Evolutionary conservation across 1,284 basidiomycete species (phyloP).

Genomic region (Anthracocystis panici-leucophaei): DNA sequence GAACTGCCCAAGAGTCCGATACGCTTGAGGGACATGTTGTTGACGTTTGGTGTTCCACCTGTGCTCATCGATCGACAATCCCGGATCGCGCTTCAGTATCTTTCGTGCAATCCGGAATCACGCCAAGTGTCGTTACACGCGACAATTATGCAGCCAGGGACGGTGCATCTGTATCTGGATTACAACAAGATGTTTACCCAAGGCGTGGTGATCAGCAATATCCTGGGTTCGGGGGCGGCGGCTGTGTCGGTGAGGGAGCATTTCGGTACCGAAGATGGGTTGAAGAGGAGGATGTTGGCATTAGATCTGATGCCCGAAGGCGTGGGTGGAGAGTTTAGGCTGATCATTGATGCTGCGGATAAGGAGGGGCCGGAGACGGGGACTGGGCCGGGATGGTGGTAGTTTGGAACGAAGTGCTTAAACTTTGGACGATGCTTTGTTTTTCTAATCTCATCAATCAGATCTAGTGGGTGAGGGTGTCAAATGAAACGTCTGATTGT

Average conservation of each 20-base stretch:
- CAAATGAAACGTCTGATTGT: slow-evolving; percentile 4
- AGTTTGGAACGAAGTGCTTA: neutral
- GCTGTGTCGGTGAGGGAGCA: slow-evolving; percentile 41
- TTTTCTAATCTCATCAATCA: neutral
- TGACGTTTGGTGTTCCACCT: slow-evolving; percentile 55
- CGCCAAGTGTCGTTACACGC: slow-evolving; percentile 42
- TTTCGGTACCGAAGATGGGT: slow-evolving; percentile 37
- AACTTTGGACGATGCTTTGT: neutral
- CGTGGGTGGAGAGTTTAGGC: slow-evolving; percentile 37
- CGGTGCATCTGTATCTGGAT: slow-evolving; percentile 54
- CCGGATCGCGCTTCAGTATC: slow-evolving; percentile 47
- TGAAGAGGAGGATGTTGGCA: slow-evolving; percentile 39
- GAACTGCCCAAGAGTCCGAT: slow-evolving; percentile 43
- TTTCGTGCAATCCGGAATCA: slow-evolving; percentile 46
- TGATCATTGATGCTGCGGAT: slow-evolving; percentile 50
- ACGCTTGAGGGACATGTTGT: slow-evolving; percentile 49
- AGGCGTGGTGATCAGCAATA: slow-evolving; percentile 39
- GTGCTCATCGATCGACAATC: slow-evolving; percentile 48
- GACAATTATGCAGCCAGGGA: slow-evolving; percentile 45
- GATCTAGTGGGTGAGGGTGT: neutral
- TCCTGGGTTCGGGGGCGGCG: slow-evolving; percentile 29
- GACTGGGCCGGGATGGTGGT: slow-evolving; percentile 53
- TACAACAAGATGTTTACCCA: slow-evolving; percentile 55
- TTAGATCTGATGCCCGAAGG: slow-evolving; percentile 39
- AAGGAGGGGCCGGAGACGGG: slow-evolving; percentile 47